Conservation (phyloP, 2,329 filamentous ascomycete species). For the Penicillium digitatum region DNA sequence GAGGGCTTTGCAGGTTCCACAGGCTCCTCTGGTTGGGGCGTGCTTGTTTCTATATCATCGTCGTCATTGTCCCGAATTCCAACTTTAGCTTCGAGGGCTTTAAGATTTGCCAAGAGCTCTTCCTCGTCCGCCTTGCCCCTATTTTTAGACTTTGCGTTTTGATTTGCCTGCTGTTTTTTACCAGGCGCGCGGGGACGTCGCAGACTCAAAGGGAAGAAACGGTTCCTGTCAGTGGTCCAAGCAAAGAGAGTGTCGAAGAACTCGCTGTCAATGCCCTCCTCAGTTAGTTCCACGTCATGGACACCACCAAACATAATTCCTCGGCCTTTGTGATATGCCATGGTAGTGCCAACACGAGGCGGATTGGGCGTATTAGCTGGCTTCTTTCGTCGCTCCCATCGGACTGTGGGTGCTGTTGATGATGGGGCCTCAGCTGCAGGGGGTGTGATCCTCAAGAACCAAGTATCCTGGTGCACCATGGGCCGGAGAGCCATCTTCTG, state of each 20-base stretch:
- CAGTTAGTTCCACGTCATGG: constrained; percentile 83
- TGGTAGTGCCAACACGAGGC: constrained; percentile 79
- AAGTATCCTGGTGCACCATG: constrained; percentile 90
- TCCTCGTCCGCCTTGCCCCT: constrained; percentile 87
- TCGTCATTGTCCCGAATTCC: constrained; percentile 55
- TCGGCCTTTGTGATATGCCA: constrained; percentile 89
- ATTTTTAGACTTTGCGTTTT: constrained; percentile 52
- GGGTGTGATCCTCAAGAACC: constrained; percentile 77
- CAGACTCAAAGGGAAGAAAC: constrained; percentile 81
- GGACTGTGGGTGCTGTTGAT: constrained; percentile 65
- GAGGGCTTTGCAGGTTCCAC: constrained; percentile 55
- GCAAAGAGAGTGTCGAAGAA: constrained; percentile 92
- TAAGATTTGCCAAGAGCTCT: constrained; percentile 80
- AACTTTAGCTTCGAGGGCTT: constrained; percentile 73
- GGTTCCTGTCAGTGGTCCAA: constrained; percentile 92
- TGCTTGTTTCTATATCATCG: constrained; percentile 36
- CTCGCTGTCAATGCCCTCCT: constrained; percentile 93
- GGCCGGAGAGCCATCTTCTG: constrained; percentile 73
- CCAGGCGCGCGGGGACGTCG: constrained; percentile 67
- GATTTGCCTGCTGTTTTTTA: constrained; percentile 53
- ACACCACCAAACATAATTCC: constrained; percentile 94
- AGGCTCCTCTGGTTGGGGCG: constrained; percentile 53
- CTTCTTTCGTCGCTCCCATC: constrained; percentile 92
- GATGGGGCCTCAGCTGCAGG: constrained; percentile 64
- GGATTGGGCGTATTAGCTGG: constrained; percentile 85